A percentile compares a stretch with the other conserved stretches of the same genome.
phyloP scores from a whole-genome alignment of 495 filamentous ascomycete genomes.

The Articulospora tetracladia region DNA sequence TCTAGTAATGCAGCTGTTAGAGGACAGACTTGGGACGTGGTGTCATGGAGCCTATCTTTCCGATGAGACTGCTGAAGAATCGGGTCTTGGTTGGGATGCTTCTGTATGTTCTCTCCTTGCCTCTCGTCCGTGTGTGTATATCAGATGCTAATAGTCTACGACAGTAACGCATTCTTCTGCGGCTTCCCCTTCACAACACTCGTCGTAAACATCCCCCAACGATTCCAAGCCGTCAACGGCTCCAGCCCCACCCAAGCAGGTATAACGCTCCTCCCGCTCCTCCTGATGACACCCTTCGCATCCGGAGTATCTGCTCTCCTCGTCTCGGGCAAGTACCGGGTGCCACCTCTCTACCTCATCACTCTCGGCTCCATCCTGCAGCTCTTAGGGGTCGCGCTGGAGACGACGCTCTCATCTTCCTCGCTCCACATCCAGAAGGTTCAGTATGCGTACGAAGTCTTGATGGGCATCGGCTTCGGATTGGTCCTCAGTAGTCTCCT shows the following conservation, averaged over 20 bases:
- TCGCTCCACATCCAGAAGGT: not conserved
- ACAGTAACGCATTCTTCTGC: slow-evolving; percentile 44
- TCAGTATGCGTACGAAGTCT: not conserved
- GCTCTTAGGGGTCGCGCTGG: not conserved
- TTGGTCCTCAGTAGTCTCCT: slow-evolving; percentile 22
- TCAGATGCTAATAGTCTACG: slow-evolving; percentile 29
- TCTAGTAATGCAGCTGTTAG: no score
- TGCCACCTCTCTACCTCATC: slow-evolving; percentile 45
- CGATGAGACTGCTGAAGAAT: slow-evolving; percentile 33
- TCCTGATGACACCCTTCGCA: slow-evolving; percentile 45
- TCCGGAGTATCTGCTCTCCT: slow-evolving; percentile 45
- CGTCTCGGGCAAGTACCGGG: slow-evolving; percentile 38
- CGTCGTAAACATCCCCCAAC: slow-evolving; percentile 57
- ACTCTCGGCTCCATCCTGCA: slow-evolving; percentile 36
- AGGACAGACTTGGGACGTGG: no score
- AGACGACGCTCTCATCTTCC: not conserved
- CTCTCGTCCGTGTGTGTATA: no score
- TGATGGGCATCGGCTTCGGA: not conserved
- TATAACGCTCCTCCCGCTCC: slow-evolving; percentile 53
- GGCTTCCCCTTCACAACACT: slow-evolving; percentile 53
- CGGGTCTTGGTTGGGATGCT: slow-evolving; percentile 27
- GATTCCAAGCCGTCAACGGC: slow-evolving; percentile 52
- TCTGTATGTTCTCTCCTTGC: slow-evolving; percentile 35
- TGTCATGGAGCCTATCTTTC: slow-evolving; percentile 35
- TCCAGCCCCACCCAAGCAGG: slow-evolving; percentile 45